Conservation (phyloP, 805 yeast genomes). For the Myxozyma udenii region DNA sequence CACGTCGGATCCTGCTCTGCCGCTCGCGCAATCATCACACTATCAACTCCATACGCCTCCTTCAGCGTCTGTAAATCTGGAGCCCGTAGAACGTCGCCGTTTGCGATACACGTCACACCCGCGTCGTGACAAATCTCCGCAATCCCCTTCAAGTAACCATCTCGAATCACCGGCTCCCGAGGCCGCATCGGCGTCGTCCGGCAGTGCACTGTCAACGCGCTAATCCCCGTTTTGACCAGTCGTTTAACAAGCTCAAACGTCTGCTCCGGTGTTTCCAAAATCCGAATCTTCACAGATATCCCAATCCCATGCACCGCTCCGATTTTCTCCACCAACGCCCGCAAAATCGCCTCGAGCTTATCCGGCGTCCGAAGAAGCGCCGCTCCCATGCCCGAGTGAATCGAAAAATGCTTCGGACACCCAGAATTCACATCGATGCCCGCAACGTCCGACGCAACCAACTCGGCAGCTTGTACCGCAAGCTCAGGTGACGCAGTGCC, state of each 20-base stretch:
- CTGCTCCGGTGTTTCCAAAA: conserved; percentile 60
- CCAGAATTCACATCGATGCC: conserved; percentile 95
- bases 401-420: conserved; percentile 92
- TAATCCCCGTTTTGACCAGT: conserved; percentile 72
- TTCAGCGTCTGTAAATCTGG: conserved; percentile 55
- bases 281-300: conserved; percentile 84
- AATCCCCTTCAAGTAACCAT: conserved; percentile 56
- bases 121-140: conserved; percentile 57
- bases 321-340: conserved; percentile 67
- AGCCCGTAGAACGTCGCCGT: conserved; percentile 67
- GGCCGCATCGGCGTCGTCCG: conserved; percentile 82
- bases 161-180: conserved; percentile 75
- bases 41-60: conserved; percentile 54
- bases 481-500: conserved; percentile 81
- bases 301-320: conserved; percentile 76
- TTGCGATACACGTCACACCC: conserved; percentile 70
- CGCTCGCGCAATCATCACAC: conserved; percentile 90
- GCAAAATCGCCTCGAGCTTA: conserved; percentile 63
- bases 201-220: conserved; percentile 86
- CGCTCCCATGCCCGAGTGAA: conserved; percentile 98
- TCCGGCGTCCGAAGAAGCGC: conserved; percentile 84
- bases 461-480: conserved; percentile 83
- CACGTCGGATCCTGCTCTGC: conserved; percentile 87
- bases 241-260: conserved; percentile 58
- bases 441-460: conserved; percentile 79